A percentile compares a stretch with the other conserved stretches of the same genome.
Conservation (phyloP, 495 filamentous ascomycete genomes). For the Aspergillus homomorphus region DNA sequence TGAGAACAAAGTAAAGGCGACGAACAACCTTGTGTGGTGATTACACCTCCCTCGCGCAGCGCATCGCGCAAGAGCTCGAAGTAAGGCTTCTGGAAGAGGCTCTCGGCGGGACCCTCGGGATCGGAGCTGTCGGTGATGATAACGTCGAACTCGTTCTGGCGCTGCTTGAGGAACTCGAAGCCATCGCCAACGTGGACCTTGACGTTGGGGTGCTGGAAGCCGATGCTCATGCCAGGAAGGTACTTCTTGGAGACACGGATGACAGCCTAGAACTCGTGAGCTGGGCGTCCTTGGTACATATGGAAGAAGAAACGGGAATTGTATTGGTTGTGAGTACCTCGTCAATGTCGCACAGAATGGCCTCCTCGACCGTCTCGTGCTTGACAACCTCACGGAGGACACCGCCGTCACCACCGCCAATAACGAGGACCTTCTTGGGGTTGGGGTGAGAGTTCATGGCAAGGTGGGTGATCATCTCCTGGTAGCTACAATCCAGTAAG, state of each 20-base stretch:
- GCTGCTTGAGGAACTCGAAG: conserved; percentile 92
- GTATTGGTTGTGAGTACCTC: conserved; percentile 58
- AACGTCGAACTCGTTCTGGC: conserved; percentile 94
- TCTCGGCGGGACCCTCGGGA: conserved; percentile 93
- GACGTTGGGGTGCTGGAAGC: conserved; percentile 89
- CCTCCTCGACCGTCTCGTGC: conserved; percentile 90
- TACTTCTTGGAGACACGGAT: conserved; percentile 98
- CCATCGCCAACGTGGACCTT: conserved; percentile 91
- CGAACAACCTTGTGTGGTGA: conserved; percentile 99
- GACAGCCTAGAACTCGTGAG: conserved; percentile 62
- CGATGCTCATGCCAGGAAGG: conserved; percentile 89
- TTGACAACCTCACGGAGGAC: conserved; percentile 98
- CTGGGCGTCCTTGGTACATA: not conserved
- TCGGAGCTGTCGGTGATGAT: conserved; percentile 99
- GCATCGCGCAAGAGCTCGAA: conserved; percentile 88
- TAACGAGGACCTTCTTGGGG: conserved; percentile 97
- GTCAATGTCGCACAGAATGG: conserved; percentile 96
- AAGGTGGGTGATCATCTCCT: conserved; percentile 99
- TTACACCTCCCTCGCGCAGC: conserved; percentile 91
- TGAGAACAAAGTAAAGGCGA: conserved; percentile 58
- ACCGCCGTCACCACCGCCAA: conserved; percentile 94
- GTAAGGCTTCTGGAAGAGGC: conserved; percentile 97
- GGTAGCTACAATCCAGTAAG: conserved; percentile 59
- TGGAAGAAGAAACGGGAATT: not conserved
- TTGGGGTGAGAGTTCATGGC: conserved; percentile 98